Base-by-base conservation (phyloP, 495 filamentous ascomycete species). In the Xylaria sp. region DNA sequence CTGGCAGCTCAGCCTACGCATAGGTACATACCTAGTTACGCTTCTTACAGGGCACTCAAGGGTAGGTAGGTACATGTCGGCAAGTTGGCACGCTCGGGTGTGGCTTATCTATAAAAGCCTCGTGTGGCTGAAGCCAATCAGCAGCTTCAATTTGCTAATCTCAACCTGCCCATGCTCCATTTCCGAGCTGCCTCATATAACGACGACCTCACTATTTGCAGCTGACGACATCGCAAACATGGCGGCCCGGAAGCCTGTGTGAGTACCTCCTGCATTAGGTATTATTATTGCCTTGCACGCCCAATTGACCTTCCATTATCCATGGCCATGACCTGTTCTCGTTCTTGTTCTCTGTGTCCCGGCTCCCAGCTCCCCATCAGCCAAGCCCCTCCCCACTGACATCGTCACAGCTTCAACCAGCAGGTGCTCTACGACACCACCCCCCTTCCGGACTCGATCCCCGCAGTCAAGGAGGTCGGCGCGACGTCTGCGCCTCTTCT, bases 401-500 rank as follows among this genome's bases (percentile, higher is more conserved):
- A 71, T 78, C 63, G 57, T 70, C 55, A 69, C 83, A 98, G 96
- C 77, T 97, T 98, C 90, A 93, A 93, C 86, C 93, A 97, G 83
- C 85, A 93, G 69, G 88, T 92, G 84, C 92, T 98, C 80, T 88
- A 96, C 85, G 97, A 99, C 88, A 95, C 93, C 74, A 97, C 97
- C 71, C 96, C 96, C 75, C 92, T 98, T 78, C 96, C 96, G 68
- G 88, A 91, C 78, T 88, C 90, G 75, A 94, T 99, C 81, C 96
- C 96, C 79, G 88, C 90, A 73, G 96, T 99, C 73, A 85, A 92
- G 72, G 96, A 99, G 81, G 88, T 98, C 75, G 96, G 96, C 65
- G 87, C 93, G 61, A 96, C 90, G 71, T 97, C 94, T 53, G 97
- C 95, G 21, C 97, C 96, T 48, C 86, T 99, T 31, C 83, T 94